Base-by-base conservation (phyloP, 331 rosid species). In the Prunus yedoensis region DNA sequence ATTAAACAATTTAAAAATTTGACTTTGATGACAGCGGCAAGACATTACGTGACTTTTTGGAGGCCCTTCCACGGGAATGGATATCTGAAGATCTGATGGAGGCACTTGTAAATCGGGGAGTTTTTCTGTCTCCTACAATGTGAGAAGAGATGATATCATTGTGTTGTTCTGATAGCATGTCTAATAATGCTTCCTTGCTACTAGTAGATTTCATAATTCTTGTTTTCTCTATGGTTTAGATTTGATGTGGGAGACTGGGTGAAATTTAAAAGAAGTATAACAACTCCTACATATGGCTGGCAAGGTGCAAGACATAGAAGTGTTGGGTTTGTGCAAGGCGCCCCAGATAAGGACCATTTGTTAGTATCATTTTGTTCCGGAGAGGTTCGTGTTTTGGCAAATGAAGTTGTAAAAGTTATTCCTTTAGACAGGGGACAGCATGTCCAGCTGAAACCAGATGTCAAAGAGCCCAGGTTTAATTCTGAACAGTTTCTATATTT, bases 341-440 rank as follows among this genome's bases (percentile, higher is more conserved):
- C 89, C 79, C 91, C 78, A 70, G 97, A 92, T 80, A 88, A 76
- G 79, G 94, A 90, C 70, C 88, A 88, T 83, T 88, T 92, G 75
- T 70, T 84, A 2, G 97, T 92, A 60, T 92, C 99, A 74, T 92
- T 95, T 88, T 95, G 99, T 79, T 88, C 97, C 56, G 99, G 99
- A 62, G 99, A 95, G 80, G 96, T 81, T 46, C 93, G 76, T 79
- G 97, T 95, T 84, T 82, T 87, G 68, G 88, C 87, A 45, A 85
- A 75, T 74, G 99, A 95, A 81, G 97, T 95, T 86, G 82, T 92
- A 77, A 95, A 95, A 86, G 92, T 95, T 71, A 86, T 89, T 85
- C 99, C 99, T 28, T 77, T 95, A 52, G 99, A 95, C 82, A 87
- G 97, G 86, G 99, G 97, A 47, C 99, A 95, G 50, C 99, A 92